These are phyloP conservation scores for Hericium coralloides DNA, from an alignment of 768 basidiomycete genomes.

Conservation along the genomic window DNA sequence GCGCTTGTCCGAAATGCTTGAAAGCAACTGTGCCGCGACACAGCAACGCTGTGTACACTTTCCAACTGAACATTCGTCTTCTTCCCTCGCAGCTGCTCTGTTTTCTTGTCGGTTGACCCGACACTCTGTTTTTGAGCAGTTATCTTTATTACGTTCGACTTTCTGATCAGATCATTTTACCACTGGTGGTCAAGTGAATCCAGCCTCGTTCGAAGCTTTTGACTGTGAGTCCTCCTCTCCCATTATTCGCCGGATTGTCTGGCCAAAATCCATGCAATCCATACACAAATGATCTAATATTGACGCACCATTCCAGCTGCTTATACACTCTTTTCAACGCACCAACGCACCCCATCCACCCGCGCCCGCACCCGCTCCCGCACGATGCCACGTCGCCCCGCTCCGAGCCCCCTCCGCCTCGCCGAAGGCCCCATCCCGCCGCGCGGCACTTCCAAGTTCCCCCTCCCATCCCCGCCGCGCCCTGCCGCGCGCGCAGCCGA, in stretches of 20 bases:
- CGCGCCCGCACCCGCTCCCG: neutral
- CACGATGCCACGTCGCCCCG: conserved; percentile 57
- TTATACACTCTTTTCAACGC: neutral
- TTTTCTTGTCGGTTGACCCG: neutral
- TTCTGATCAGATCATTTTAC: neutral
- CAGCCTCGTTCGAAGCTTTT: neutral
- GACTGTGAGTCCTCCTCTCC: neutral
- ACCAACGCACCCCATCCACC: conserved; percentile 1
- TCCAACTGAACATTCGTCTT: too few species aligned
- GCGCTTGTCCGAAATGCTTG: too few species aligned
- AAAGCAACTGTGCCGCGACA: too few species aligned
- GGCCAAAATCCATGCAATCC: too few species aligned
- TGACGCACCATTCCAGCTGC: neutral
- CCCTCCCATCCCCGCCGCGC: conserved; percentile 55
- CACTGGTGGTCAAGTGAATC: neutral
- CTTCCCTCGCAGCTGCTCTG: neutral
- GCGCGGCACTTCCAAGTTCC: conserved; percentile 54
- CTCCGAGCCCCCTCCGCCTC: conserved; percentile 59
- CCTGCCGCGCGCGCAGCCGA: conserved; percentile 28
- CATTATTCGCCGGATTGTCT: neutral
- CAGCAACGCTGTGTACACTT: too few species aligned
- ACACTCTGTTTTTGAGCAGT: neutral
- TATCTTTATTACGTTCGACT: neutral
- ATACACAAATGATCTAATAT: too few species aligned
- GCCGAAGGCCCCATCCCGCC: conserved; percentile 51